Evolutionary conservation across 768 basidiomycete genomes (phyloP).

Genomic region (Trametes maxima): DNA sequence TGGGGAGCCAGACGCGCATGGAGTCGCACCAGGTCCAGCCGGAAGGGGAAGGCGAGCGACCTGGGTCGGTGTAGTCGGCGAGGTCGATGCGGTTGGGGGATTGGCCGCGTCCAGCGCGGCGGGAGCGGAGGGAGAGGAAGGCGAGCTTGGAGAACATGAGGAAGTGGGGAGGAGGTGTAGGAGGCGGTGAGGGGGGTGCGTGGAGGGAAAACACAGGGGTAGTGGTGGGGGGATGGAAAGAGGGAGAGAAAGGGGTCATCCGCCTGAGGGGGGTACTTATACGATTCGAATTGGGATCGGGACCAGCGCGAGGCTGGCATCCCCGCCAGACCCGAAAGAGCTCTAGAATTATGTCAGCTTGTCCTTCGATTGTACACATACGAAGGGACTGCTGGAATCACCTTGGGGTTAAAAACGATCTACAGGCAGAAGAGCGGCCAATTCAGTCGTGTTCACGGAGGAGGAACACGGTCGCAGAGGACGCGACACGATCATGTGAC

Average conservation of each 20-base stretch:
- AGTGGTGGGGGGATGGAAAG: neutral
- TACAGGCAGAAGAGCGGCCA: too few relatives aligned
- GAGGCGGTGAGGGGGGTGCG: neutral
- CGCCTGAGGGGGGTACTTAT: neutral
- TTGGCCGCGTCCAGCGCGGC: constrained; percentile 11
- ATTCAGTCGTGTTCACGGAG: neutral
- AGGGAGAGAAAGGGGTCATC: neutral
- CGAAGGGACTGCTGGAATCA: too few relatives aligned
- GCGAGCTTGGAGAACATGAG: neutral
- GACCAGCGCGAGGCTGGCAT: neutral
- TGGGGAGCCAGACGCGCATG: constrained; percentile 18
- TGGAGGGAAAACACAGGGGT: too few relatives aligned
- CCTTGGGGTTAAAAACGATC: too few relatives aligned
- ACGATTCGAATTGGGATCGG: neutral
- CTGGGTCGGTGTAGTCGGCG: constrained; percentile 6
- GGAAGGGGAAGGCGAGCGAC: neutral
- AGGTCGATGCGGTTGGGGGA: constrained; percentile 1
- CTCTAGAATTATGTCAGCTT: neutral
- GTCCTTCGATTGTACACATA: neutral
- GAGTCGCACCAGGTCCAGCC: constrained; percentile 18
- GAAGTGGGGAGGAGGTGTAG: neutral
- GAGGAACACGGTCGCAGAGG: neutral
- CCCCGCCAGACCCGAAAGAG: too few relatives aligned
- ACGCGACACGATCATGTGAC: constrained; percentile 6
- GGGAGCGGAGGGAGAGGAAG: neutral